Percentiles rank a stretch among this genome's conserved stretches.
phyloP scores from a whole-genome alignment of 495 filamentous ascomycete genomes.

The Darksidea phi region DNA sequence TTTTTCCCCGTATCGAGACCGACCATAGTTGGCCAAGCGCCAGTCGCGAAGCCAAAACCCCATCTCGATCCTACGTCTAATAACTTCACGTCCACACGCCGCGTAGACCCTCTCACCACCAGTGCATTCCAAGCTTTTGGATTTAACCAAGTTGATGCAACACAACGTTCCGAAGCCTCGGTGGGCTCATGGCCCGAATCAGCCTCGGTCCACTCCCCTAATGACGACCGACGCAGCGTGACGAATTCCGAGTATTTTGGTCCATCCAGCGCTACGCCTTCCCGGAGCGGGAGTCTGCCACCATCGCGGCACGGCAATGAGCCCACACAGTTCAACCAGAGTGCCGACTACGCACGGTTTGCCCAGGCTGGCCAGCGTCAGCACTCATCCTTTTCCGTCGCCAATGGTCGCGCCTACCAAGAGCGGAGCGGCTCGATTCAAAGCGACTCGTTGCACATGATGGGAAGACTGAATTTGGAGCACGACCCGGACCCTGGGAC shows the following conservation, averaged over 20 bases:
- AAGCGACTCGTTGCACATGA: slow-evolving; percentile 38
- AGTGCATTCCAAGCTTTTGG: slow-evolving; percentile 26
- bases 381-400: slow-evolving; percentile 35
- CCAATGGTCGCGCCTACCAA: slow-evolving; percentile 39
- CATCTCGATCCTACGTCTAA: slow-evolving; percentile 28
- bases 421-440: slow-evolving; percentile 45
- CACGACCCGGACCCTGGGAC: slow-evolving; percentile 22
- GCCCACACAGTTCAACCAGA: slow-evolving; percentile 30
- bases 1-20: slow-evolving; percentile 17
- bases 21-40: slow-evolving; percentile 13
- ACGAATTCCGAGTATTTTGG: slow-evolving; percentile 37
- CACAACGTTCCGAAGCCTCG: slow-evolving; percentile 15
- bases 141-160: slow-evolving; percentile 13
- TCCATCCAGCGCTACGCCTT: slow-evolving; percentile 40
- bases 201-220: slow-evolving; percentile 37
- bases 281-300: slow-evolving; percentile 45
- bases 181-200: slow-evolving; percentile 34
- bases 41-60: slow-evolving; percentile 27
- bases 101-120: slow-evolving; percentile 16
- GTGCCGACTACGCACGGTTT: slow-evolving; percentile 20
- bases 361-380: slow-evolving; percentile 22
- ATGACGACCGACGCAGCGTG: slow-evolving; percentile 39
- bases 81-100: slow-evolving; percentile 26
- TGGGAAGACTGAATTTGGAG: slow-evolving; percentile 26
- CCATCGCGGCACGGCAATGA: slow-evolving; percentile 45